Base-by-base conservation (phyloP, 2,329 filamentous ascomycete genomes). In the Chrysoporthe austroafricana region DNA sequence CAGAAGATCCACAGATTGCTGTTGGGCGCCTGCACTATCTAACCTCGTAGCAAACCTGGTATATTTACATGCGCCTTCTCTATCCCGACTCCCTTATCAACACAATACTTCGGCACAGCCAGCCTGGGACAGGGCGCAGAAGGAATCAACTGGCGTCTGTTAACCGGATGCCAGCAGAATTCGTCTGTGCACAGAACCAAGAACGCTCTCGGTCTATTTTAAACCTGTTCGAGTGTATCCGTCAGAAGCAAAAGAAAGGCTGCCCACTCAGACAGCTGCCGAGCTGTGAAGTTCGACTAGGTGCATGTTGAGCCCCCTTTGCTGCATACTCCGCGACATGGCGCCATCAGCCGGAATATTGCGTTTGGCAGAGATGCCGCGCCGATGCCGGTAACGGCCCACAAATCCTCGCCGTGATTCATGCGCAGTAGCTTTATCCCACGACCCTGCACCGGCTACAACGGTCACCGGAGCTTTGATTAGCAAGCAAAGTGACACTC, bases 341-440 rank as follows among this genome's bases (percentile, higher is more conserved):
- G 43, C 46, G 54, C 54, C 42, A 64, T 64, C 9, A 44, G 62
- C 34, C 44, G 42, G 36, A 64, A 18, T 36, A 64, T 58, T 64
- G 62, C 62, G 62, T 64, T 44, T 63, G 26, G 48, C 9, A 34
- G 11, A 54, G 21, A 13, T 5, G 21, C 34, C 62, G 62, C 46
- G 62, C 62, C 62, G 62, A 63, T 63, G 62, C 62, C 62, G 62
- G 62, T 48, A 63, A 63, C 8, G 21, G 14, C n/a, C 36, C 36
- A 18, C 21, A 7, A 43, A 32, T 56, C 18, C 14, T 63, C 21
- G 50, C 50, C 50, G 50, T 32, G 50, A 34, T 54, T 54, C 50
- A 54, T 54, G 13, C 21, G 21, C 26, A 54, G 14, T 2, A 54
- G 50, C 26, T 26, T 26, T 26, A 26, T 26, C 26, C 26, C 26